A percentile compares a stretch with the other conserved stretches of the same genome.
Evolutionary conservation across 2,329 filamentous ascomycete genomes (phyloP).

Genomic region (Apiospora malaysiana): DNA sequence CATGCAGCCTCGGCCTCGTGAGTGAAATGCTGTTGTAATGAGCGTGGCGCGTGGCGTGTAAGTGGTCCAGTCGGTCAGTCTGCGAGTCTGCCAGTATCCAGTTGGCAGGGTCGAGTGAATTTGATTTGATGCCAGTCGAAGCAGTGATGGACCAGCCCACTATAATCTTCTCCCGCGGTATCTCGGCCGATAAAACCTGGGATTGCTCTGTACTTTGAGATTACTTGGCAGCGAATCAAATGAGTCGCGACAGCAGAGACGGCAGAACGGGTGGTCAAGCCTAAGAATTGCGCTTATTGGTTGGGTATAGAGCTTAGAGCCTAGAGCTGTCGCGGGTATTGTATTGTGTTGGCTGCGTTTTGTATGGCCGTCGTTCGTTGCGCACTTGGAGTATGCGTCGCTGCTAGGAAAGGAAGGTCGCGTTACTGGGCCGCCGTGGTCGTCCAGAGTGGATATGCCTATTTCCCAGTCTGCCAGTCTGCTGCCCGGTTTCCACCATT

Average conservation of each 20-base stretch:
- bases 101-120: background rate
- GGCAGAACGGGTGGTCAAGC: background rate
- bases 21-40: background rate
- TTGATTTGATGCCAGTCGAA: conserved; percentile 6
- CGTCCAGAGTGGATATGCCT: background rate
- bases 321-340: background rate
- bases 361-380: background rate
- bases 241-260: background rate
- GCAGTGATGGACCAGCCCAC: background rate
- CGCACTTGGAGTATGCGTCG: background rate
- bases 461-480: background rate
- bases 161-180: background rate
- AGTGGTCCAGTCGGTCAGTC: background rate
- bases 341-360: background rate
- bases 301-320: too few relatives aligned
- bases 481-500: conserved; percentile 1
- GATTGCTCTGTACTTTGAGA: too few relatives aligned
- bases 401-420: background rate
- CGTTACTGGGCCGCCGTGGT: background rate
- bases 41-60: conserved; percentile 18
- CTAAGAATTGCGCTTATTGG: background rate
- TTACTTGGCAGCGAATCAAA: conserved; percentile 10
- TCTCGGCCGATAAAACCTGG: background rate
- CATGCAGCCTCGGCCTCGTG: background rate
- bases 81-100: background rate